Percentiles rank a stretch among this genome's conserved stretches.
Conservation (phyloP, 2,329 filamentous ascomycete species). For the Fusarium luffae region DNA sequence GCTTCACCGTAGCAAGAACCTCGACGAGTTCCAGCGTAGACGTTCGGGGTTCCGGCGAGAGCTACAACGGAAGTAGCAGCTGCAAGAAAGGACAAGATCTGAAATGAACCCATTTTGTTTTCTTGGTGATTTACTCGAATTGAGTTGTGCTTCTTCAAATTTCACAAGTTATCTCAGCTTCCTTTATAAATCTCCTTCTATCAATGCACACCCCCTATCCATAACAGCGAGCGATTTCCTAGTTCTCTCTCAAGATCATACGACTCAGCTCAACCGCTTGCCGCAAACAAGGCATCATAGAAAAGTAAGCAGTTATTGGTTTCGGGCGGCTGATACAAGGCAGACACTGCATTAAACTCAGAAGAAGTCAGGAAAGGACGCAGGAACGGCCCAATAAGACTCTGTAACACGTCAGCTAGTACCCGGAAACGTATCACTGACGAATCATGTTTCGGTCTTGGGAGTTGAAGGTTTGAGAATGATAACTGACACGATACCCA, state of each 20-base stretch:
- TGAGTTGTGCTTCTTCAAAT: not conserved
- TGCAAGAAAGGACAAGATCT: conserved; percentile 8
- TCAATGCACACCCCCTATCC: not conserved
- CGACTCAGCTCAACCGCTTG: not conserved
- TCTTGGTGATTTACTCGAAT: not conserved
- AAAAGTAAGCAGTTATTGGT: not conserved
- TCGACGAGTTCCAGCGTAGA: conserved; percentile 5
- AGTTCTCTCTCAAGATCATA: no score
- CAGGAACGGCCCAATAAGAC: not conserved
- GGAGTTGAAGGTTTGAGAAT: not conserved
- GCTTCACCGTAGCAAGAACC: conserved; percentile 2
- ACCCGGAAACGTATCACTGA: conserved; percentile 8
- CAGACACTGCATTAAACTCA: not conserved
- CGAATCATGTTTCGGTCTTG: conserved; percentile 1
- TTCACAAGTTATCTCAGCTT: not conserved
- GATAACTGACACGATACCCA: conserved; percentile 7
- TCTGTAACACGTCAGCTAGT: conserved; percentile 9
- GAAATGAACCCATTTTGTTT: conserved; percentile 7
- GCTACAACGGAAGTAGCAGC: conserved; percentile 18
- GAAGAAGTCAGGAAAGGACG: not conserved
- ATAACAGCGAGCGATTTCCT: not conserved
- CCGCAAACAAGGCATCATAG: conserved; percentile 15
- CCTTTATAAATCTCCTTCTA: conserved; percentile 14
- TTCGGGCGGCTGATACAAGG: conserved; percentile 1
- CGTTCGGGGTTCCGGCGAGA: conserved; percentile 16